phyloP scores from a whole-genome alignment of 345 rosid species.

The Passiflora organensis region DNA sequence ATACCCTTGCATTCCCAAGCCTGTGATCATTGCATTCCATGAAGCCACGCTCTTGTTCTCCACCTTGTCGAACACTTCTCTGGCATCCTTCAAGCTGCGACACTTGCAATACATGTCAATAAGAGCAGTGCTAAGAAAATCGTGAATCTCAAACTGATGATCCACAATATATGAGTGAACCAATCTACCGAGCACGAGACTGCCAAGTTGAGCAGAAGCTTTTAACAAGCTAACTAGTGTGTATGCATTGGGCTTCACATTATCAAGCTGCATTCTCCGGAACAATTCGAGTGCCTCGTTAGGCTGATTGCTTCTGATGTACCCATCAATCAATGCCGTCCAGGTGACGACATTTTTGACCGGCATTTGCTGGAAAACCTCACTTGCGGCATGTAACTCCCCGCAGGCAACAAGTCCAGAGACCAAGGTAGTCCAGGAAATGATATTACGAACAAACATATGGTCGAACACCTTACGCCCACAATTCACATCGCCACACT shows the following conservation, averaged over 20 bases:
- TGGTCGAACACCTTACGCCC: conserved; percentile 51
- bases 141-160: conserved; percentile 44
- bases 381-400: conserved; percentile 42
- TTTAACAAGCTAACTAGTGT: conserved; percentile 55
- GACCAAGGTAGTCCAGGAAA: conserved; percentile 70
- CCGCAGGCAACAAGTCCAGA: conserved; percentile 51
- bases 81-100: conserved; percentile 53
- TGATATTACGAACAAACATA: conserved; percentile 47
- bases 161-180: conserved; percentile 55
- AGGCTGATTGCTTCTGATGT: conserved; percentile 37
- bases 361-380: conserved; percentile 50
- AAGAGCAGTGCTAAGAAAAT: conserved; percentile 66
- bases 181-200: conserved; percentile 55
- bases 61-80: conserved; percentile 49
- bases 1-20: conserved; percentile 75
- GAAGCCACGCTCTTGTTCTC: conserved; percentile 51
- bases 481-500: conserved; percentile 35
- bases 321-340: conserved; percentile 67
- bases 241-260: conserved; percentile 57
- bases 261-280: conserved; percentile 45
- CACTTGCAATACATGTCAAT: conserved; percentile 60
- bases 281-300: conserved; percentile 59
- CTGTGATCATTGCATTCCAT: conserved; percentile 77
- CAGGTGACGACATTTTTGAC: conserved; percentile 59
- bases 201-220: conserved; percentile 50